A percentile compares a stretch with the other conserved stretches of the same genome.
Conservation (phyloP, 2,329 filamentous ascomycete species). For the Zymoseptoria tritici region DNA sequence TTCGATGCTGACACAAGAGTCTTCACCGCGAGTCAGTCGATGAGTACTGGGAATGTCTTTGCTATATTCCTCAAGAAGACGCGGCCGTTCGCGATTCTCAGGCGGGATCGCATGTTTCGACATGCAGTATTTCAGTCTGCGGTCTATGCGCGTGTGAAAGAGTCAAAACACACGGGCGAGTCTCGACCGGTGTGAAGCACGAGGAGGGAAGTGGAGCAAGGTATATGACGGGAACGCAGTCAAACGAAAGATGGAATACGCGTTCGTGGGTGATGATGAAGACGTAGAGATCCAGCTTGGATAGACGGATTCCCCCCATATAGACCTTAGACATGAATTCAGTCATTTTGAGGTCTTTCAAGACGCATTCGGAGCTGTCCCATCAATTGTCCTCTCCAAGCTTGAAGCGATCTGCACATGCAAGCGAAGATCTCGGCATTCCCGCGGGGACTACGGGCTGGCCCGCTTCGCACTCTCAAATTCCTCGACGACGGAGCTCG, state of each 20-base stretch:
- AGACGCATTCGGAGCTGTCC: background rate
- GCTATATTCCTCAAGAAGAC: background rate
- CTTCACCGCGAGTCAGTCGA: background rate
- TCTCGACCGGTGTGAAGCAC: too few species aligned
- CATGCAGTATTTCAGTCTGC: background rate
- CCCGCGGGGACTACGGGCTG: background rate
- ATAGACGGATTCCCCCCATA: too few species aligned
- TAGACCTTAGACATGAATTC: too few species aligned
- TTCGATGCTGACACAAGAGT: background rate
- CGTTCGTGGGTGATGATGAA: too few species aligned
- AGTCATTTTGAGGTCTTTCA: too few species aligned
- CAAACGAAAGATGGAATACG: too few species aligned
- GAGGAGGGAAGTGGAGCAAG: background rate
- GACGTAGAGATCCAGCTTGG: too few species aligned
- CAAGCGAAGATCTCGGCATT: background rate
- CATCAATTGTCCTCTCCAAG: background rate
- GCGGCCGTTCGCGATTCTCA: background rate
- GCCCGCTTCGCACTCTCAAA: background rate
- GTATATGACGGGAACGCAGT: too few species aligned
- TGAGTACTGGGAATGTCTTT: background rate
- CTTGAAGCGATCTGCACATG: background rate
- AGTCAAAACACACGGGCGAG: too few species aligned
- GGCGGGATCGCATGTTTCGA: background rate
- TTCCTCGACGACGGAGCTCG: background rate
- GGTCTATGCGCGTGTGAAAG: background rate